Base-by-base conservation (phyloP, 768 basidiomycete species). In the Tephrocybe sp. region DNA sequence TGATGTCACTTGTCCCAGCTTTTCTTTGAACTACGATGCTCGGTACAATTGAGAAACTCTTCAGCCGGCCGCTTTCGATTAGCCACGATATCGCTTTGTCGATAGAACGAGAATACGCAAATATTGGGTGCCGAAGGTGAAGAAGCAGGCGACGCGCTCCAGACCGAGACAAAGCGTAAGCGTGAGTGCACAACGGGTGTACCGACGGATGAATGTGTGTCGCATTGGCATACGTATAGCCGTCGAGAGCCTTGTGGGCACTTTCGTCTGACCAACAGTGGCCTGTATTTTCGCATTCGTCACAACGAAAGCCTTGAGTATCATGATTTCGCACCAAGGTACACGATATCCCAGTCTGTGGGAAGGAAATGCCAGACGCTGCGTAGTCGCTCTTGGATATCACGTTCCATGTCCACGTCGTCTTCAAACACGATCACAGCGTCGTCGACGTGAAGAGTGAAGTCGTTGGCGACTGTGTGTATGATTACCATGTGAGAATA, bases 181-280 rank as follows among this genome's bases (percentile, higher is more conserved):
- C 87, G 51, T 90, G 89, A 1, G 85, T 88, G 63, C 87, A 90
- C 59, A 83, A 83, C 0, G 89, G 87, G 1, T 69, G 65, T 51
- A 61, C 67, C 1, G 89, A 88, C 0, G 79, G 81, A 59, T 86
- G 80, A 17, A 90, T 64, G 21, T 64, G 63, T 15, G 50, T 26
- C 26, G 50, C 45, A 28, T 55, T 51, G 4, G 38, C n/a, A n/a
- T n/a, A 17, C 47, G 48, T 9, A 51, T 56, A 53, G 17, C 37
- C 48, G 23, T 60, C 49, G 21, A 76, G 46, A 4, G 80, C 65
- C 3, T 78, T 71, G 32, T 78, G 66, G 50, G 62, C 64, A 1
- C 78, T 67, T 65, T 91, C 88, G 53, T 88, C 72, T 18, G 86
- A 88, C 88, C 88, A 90, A 60, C 88, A 90, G 57, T 90, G 85